phyloP scores from a whole-genome alignment of 306 rosid genomes.

The Hippophae tibetana region DNA sequence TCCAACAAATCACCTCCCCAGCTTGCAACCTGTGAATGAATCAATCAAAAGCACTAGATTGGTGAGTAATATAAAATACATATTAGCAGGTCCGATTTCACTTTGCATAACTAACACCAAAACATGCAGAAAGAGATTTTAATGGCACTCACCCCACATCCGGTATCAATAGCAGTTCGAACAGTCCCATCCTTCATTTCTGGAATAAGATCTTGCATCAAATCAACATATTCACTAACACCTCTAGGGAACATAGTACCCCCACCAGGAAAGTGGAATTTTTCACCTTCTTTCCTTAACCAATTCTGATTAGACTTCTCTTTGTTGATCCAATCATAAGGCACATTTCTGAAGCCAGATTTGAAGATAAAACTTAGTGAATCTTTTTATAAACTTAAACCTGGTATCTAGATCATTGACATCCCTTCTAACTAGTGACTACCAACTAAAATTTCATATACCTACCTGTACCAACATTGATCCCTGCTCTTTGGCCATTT shows the following conservation, averaged over 20 bases:
- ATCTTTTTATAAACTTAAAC: slow-evolving; percentile 2
- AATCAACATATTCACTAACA: slow-evolving; percentile 81
- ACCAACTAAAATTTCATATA: not conserved
- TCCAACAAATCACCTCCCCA: slow-evolving; percentile 99
- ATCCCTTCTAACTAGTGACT: too few species aligned
- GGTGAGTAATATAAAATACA: too few species aligned
- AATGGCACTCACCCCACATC: slow-evolving; percentile 86
- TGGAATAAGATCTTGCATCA: slow-evolving; percentile 87
- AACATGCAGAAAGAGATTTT: not conserved
- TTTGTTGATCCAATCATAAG: slow-evolving; percentile 94
- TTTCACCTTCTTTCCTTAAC: slow-evolving; percentile 93
- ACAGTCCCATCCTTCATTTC: slow-evolving; percentile 88
- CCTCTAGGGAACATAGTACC: slow-evolving; percentile 98
- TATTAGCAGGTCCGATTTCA: too few species aligned
- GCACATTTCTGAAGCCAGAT: slow-evolving; percentile 72
- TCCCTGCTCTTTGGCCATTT: slow-evolving; percentile 96
- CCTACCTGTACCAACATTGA: slow-evolving; percentile 94
- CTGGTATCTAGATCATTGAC: not conserved
- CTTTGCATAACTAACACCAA: not conserved
- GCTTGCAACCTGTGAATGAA: slow-evolving; percentile 74
- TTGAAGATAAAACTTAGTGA: slow-evolving; percentile 8
- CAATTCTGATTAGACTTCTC: slow-evolving; percentile 94
- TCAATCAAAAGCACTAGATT: not conserved
- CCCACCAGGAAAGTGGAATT: slow-evolving; percentile 97
- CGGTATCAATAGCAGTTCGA: slow-evolving; percentile 94